These are phyloP conservation scores for Arabis alpina DNA, from an alignment of 345 rosid species.

Conservation along the genomic window DNA sequence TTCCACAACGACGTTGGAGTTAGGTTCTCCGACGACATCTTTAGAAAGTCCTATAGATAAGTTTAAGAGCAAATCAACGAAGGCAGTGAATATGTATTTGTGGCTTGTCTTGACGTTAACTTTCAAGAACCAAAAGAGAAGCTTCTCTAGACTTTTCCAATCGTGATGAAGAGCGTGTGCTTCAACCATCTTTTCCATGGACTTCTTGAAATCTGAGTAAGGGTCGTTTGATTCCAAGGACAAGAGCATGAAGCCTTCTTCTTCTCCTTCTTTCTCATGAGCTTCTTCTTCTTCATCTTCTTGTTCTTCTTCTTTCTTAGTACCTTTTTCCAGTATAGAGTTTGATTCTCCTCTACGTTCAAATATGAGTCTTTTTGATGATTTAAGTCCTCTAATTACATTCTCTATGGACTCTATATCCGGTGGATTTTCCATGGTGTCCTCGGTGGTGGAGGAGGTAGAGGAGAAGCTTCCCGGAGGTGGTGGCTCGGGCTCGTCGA, in stretches of 20 bases:
- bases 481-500: slow-evolving; percentile 55
- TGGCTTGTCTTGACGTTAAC: slow-evolving; percentile 77
- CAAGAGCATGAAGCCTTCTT: slow-evolving; percentile 63
- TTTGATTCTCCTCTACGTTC: slow-evolving; percentile 65
- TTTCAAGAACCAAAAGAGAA: slow-evolving; percentile 79
- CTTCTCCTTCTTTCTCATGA: slow-evolving; percentile 50
- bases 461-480: slow-evolving; percentile 63
- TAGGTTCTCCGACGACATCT: slow-evolving; percentile 23
- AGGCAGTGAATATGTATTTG: slow-evolving; percentile 72
- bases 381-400: slow-evolving; percentile 59
- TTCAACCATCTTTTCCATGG: slow-evolving; percentile 95
- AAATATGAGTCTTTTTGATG: slow-evolving; percentile 73
- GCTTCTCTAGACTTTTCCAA: slow-evolving; percentile 75
- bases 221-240: slow-evolving; percentile 85
- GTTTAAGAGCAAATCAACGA: slow-evolving; percentile 64
- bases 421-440: slow-evolving; percentile 2
- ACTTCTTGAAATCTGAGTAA: slow-evolving; percentile 71
- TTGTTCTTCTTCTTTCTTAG: slow-evolving; percentile 29
- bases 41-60: slow-evolving; percentile 14
- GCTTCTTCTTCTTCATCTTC: slow-evolving; percentile 25
- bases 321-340: slow-evolving; percentile 63
- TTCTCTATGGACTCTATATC: slow-evolving; percentile 52
- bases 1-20: slow-evolving; percentile 22
- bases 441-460: slow-evolving; percentile 43
- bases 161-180: slow-evolving; percentile 61